phyloP scores from a whole-genome alignment of 1,284 basidiomycete species.

The Marasmius oreades region DNA sequence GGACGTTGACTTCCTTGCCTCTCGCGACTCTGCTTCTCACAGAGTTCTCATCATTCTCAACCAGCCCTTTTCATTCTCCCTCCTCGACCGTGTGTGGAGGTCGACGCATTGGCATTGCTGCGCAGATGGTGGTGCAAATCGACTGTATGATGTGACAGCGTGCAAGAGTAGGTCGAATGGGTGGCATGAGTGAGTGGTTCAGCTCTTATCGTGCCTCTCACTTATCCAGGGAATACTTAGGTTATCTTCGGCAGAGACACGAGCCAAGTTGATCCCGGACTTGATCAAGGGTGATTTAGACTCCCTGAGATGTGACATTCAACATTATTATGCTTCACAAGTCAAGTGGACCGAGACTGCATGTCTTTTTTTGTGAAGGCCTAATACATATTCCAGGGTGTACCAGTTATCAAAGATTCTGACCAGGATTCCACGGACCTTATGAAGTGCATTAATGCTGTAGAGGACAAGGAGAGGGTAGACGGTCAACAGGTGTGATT shows the following conservation, averaged over 20 bases:
- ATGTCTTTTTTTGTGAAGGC: background rate
- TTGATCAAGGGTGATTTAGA: constrained; percentile 94
- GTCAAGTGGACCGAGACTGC: constrained; percentile 34
- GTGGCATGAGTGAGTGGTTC: background rate
- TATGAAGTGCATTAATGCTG: constrained; percentile 80
- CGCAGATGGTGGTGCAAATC: constrained; percentile 94
- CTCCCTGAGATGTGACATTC: constrained; percentile 77
- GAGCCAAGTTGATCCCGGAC: constrained; percentile 68
- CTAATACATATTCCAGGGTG: constrained; percentile 43
- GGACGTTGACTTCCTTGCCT: constrained; percentile 13
- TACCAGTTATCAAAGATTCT: constrained; percentile 62
- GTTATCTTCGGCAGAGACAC: background rate
- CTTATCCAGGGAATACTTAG: background rate
- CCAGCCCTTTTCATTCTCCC: constrained; percentile 69
- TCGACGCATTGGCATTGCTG: constrained; percentile 67
- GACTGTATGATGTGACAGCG: constrained; percentile 66
- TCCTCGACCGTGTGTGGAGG: constrained; percentile 71
- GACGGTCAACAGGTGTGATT: constrained; percentile 34
- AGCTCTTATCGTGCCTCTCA: background rate
- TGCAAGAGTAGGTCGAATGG: background rate
- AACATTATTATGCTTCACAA: constrained; percentile 58
- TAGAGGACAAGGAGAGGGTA: constrained; percentile 49
- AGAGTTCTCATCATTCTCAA: constrained; percentile 84
- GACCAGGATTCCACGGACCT: constrained; percentile 90
- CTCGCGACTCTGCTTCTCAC: background rate